A percentile compares a stretch with the other conserved stretches of the same genome.
Conservation (phyloP, 768 basidiomycete species). For the Mycena amicta region DNA sequence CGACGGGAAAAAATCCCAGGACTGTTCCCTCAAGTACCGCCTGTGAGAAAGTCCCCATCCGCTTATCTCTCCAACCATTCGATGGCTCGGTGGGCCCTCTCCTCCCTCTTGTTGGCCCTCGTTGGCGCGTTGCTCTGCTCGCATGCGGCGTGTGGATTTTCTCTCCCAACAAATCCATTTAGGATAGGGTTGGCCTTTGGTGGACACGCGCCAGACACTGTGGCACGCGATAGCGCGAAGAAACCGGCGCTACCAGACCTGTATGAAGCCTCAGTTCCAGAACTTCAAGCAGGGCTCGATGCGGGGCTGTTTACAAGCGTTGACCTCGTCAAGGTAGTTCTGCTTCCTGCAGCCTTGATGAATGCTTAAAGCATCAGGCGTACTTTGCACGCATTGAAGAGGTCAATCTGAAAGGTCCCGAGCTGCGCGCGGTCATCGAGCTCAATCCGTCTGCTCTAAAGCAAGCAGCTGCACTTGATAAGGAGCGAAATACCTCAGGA, state of each 20-base stretch:
- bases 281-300: slow-evolving; percentile 41
- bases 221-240: background rate
- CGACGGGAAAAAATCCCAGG: background rate
- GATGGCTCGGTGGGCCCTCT: background rate
- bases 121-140: background rate
- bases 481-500: slow-evolving; percentile 31
- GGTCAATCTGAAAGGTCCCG: slow-evolving; percentile 42
- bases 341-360: background rate
- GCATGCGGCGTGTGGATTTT: background rate
- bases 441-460: slow-evolving; percentile 39
- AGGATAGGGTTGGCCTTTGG: background rate
- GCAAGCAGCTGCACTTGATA: slow-evolving; percentile 37
- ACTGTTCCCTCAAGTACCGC: background rate
- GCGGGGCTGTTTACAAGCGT: slow-evolving; percentile 41
- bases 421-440: slow-evolving; percentile 42
- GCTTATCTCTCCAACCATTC: background rate
- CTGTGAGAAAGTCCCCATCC: background rate
- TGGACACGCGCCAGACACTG: background rate
- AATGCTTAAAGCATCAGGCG: slow-evolving; percentile 33
- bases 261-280: slow-evolving; percentile 41
- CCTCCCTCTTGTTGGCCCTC: background rate
- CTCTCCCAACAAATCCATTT: background rate
- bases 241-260: slow-evolving; percentile 36
- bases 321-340: slow-evolving; percentile 39
- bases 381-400: slow-evolving; percentile 46